Base-by-base conservation (phyloP, 2,329 filamentous ascomycete genomes). In the Arachnopeziza araneosa region DNA sequence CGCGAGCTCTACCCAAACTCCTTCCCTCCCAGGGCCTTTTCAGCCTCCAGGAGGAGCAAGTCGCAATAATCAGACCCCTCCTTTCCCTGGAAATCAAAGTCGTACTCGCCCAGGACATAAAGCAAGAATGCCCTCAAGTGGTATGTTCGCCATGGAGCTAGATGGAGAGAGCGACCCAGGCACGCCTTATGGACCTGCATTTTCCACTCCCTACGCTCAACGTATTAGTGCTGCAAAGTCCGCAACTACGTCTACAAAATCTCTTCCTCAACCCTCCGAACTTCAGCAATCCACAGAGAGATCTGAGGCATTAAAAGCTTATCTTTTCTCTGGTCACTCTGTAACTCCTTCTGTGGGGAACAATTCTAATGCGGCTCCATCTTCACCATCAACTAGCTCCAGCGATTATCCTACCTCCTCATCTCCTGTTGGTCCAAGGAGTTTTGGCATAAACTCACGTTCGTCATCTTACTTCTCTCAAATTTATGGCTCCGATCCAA, bases 81-180 rank as follows among this genome's bases (percentile, higher is more conserved):
- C 66, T 30, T 60, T 63, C 26, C 54, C 58, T 62, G 67, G 32
- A 62, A 69, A 26, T 66, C 73, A 65, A 72, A 74, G 36, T 59
- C 67, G 65, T 23, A 67, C 73, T 55, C 75, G 76, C 53, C 73
- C 73, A 52, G 76, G 75, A 52, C 73, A 77, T 26, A 74, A 75
- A 44, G 75, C 77, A 49, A 79, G 79, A 60, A 76, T 73, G 50
- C 75, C 78, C 1, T 73, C 80, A 30, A 79, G 80, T 56, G 82
- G 81, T 24, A 81, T 90, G 30, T 89, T 91, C 61, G 73, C 84
- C 8, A 80, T 86, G 63, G 91, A 96, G 70, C 77, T 92, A 52
- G 85, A 90, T 64, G 81, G 82, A 24, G 80, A 79, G 21, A 72
- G 78, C n/a, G 74, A 73, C 50, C 78, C 79, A 22, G 78, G 78